Percentiles rank a stretch among this genome's conserved stretches.
phyloP scores from a whole-genome alignment of 192 early-diverging fungal genomes.

The Chytriomyces confervae region DNA sequence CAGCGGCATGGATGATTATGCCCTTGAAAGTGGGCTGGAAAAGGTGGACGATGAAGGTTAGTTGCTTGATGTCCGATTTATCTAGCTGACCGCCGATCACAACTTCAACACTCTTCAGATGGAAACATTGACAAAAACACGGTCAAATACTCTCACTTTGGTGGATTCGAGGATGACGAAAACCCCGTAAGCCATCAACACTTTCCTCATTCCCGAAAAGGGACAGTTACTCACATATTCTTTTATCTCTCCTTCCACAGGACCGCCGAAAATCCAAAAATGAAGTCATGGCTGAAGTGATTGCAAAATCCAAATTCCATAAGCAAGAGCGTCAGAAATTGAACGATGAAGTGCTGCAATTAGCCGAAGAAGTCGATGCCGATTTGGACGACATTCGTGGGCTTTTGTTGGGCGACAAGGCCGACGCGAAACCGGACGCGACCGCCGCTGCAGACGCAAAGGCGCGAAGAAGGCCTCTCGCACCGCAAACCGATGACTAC shows the following conservation, averaged over 20 bases:
- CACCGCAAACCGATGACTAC: constrained; percentile 71
- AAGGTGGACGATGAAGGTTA: constrained; percentile 57
- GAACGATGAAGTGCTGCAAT: constrained; percentile 84
- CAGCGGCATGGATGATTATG: constrained; percentile 80
- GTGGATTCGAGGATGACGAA: constrained; percentile 79
- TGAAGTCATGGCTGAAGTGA: constrained; percentile 97
- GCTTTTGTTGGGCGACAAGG: constrained; percentile 58
- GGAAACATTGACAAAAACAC: constrained; percentile 72
- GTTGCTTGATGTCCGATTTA: not conserved
- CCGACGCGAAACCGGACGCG: constrained; percentile 33
- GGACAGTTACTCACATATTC: constrained; percentile 9
- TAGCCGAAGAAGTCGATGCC: constrained; percentile 84
- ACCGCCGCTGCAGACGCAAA: constrained; percentile 1
- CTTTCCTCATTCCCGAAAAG: not conserved
- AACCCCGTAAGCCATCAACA: not conserved
- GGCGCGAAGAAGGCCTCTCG: constrained; percentile 35
- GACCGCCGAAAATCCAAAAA: constrained; percentile 81
- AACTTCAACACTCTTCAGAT: not conserved
- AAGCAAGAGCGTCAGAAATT: constrained; percentile 89
- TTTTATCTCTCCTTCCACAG: constrained; percentile 3
- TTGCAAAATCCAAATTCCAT: constrained; percentile 95
- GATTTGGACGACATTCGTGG: constrained; percentile 84
- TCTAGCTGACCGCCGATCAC: not conserved
- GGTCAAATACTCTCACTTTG: constrained; percentile 82
- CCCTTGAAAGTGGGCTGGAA: constrained; percentile 66